Evolutionary conservation across 768 basidiomycete species (phyloP), one percentile per base, ranked within the genome.

Genomic region (Boletus tylopilopsis): DNA sequence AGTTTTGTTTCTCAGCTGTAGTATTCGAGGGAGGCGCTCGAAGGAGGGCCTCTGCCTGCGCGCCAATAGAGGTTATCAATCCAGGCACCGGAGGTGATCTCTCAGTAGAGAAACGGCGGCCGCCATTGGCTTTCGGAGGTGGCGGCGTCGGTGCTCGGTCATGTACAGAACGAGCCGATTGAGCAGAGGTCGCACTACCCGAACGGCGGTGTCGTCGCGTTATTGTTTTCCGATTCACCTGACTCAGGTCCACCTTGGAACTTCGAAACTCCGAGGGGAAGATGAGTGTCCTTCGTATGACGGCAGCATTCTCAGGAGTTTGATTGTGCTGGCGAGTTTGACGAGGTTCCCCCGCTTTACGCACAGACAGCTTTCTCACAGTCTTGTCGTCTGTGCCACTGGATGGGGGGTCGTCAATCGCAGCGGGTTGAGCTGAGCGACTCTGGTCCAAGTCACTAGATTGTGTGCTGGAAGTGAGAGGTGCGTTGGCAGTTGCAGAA

Each of bases 131-230:
- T 55, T 79, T 79, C 13, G 86, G 82, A 27, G 90, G 90, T 16
- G 90, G 90, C n/a, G 90, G 90, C 8, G 90, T 92, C 11, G 89
- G 90, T 12, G 73, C 85, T 45, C 90, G 85, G 56, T 92, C 90
- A 56, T 87, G 84, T 24, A 90, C 74, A 36, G 90, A 90, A 49
- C 84, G 82, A 56, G 70, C 79, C 0, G 89, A 91, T 16, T 75
- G 70, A 12, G 79, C 82, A 22, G 77, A 80, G 18, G 64, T 66
- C 11, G 76, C 73, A 55, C 90, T 87, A 16, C 75, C 74, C 46
- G 86, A 77, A 34, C 83, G 81, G 38, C 84, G 81, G 42, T 80
- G 80, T 18, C 71, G 70, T 40, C 58, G 60, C 29, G 25, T 37
- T 29, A 85, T 78, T 23, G 74, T 72, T 62, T 82, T 87, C 54